Conservation (phyloP, 495 filamentous ascomycete species). For the Poronia punctata region DNA sequence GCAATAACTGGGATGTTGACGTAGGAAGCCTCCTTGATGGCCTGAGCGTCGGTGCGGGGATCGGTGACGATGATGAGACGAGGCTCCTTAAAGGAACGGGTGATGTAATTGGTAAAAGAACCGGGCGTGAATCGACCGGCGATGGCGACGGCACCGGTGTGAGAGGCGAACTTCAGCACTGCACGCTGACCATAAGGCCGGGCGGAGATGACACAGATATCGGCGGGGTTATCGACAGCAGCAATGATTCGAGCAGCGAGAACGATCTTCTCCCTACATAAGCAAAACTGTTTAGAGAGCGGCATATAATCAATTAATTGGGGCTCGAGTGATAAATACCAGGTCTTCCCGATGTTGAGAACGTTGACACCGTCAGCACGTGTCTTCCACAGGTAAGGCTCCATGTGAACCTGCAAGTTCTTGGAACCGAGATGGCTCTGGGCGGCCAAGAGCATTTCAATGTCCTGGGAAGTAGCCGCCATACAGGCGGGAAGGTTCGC, state of each 20-base stretch:
- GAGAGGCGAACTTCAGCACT: slow-evolving; percentile 96
- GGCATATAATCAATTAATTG: slow-evolving; percentile 18
- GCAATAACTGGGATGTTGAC: slow-evolving; percentile 99
- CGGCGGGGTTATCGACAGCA: slow-evolving; percentile 97
- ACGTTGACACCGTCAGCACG: slow-evolving; percentile 96
- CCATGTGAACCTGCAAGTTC: slow-evolving; percentile 98
- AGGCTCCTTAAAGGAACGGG: slow-evolving; percentile 99
- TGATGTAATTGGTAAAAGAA: slow-evolving; percentile 99
- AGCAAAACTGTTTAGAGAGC: slow-evolving; percentile 11
- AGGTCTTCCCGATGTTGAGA: slow-evolving; percentile 99
- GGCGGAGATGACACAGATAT: slow-evolving; percentile 97
- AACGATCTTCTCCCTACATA: slow-evolving; percentile 92
- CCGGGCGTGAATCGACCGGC: slow-evolving; percentile 99
- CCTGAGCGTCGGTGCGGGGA: slow-evolving; percentile 98
- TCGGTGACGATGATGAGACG: slow-evolving; percentile 99
- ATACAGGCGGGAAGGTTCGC: slow-evolving; percentile 84
- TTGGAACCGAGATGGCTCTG: slow-evolving; percentile 97
- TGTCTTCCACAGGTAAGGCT: slow-evolving; percentile 99
- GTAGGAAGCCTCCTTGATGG: slow-evolving; percentile 99
- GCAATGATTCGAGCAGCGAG: slow-evolving; percentile 97
- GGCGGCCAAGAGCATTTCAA: slow-evolving; percentile 97
- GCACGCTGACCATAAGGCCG: slow-evolving; percentile 99
- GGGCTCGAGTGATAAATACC: slow-evolving; percentile 60
- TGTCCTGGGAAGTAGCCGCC: slow-evolving; percentile 66
- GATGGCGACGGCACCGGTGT: slow-evolving; percentile 96